A percentile compares a stretch with the other conserved stretches of the same genome.
Evolutionary conservation across 257 asterid genomes (phyloP).

Genomic region (Lavandula angustifolia): DNA sequence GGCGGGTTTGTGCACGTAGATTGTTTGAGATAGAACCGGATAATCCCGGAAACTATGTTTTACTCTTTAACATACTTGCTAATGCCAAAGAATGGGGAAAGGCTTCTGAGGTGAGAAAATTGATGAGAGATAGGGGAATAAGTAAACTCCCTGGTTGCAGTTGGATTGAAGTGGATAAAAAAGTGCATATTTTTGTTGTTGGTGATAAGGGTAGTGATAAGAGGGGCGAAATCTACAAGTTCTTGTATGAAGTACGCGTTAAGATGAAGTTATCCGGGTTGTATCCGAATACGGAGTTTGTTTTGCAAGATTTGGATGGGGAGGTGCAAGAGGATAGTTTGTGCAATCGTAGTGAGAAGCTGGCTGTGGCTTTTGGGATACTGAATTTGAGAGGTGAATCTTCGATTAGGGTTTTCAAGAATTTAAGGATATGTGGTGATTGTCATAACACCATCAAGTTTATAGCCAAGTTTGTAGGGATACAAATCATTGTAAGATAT

Average conservation of each 20-base stretch:
- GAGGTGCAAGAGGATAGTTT: constrained; percentile 68
- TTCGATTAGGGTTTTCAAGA: constrained; percentile 60
- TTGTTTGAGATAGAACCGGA: constrained; percentile 63
- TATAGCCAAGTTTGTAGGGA: constrained; percentile 37
- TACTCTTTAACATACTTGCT: constrained; percentile 63
- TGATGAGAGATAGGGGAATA: constrained; percentile 72
- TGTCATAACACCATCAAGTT: constrained; percentile 61
- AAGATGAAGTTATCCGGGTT: constrained; percentile 62
- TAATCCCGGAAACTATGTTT: constrained; percentile 67
- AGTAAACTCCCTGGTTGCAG: constrained; percentile 72
- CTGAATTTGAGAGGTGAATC: constrained; percentile 63
- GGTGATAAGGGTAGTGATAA: constrained; percentile 51
- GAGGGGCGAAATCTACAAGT: constrained; percentile 42
- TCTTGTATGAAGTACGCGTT: constrained; percentile 52
- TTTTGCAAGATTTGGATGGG: constrained; percentile 64
- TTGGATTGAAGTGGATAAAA: constrained; percentile 63
- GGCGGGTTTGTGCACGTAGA: constrained; percentile 52
- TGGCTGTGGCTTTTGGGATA: constrained; percentile 73
- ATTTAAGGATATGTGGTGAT: constrained; percentile 54
- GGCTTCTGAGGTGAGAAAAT: constrained; percentile 59
- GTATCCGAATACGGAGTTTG: constrained; percentile 58
- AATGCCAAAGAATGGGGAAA: constrained; percentile 61
- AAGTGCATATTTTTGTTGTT: constrained; percentile 58
- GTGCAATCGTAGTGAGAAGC: constrained; percentile 77
- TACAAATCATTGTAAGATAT: constrained; percentile 49